These are phyloP conservation scores for Russula ochroleuca DNA, from an alignment of 768 basidiomycete species.

Conservation along the genomic window DNA sequence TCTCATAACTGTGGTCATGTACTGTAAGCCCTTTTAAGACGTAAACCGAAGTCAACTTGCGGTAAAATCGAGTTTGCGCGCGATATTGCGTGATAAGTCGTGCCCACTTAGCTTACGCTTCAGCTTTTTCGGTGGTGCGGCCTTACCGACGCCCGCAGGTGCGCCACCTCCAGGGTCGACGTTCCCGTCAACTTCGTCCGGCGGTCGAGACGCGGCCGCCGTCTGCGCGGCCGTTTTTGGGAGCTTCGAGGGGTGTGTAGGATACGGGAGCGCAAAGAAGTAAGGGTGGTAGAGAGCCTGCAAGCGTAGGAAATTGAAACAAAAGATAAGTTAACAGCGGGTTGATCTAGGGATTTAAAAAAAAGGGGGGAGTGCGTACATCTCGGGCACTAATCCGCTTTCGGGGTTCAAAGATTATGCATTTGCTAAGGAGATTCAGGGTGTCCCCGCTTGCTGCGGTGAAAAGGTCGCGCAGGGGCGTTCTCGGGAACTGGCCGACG, in stretches of 20 bases:
- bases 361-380: conserved; percentile 41
- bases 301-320: neutral
- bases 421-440: conserved; percentile 73
- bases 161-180: conserved; percentile 50
- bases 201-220: conserved; percentile 48
- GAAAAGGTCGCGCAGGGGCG: conserved; percentile 80
- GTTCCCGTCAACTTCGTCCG: conserved; percentile 77
- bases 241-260: conserved; percentile 82
- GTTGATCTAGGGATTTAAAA: too few relatives aligned
- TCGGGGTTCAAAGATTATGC: conserved; percentile 81
- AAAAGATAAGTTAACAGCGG: too few relatives aligned
- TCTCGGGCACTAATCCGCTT: conserved; percentile 76
- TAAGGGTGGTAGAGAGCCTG: conserved; percentile 86
- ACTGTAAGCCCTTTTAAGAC: neutral
- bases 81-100: conserved; percentile 48
- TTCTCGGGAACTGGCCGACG: conserved; percentile 80
- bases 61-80: conserved; percentile 69
- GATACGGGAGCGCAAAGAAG: conserved; percentile 81
- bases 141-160: conserved; percentile 44
- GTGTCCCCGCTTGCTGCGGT: conserved; percentile 86
- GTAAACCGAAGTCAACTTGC: conserved; percentile 30
- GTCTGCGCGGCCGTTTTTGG: conserved; percentile 58
- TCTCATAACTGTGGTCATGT: neutral
- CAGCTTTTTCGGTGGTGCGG: conserved; percentile 48
- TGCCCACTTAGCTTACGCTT: conserved; percentile 70